Percentiles rank a stretch among this genome's conserved stretches.
phyloP scores from a whole-genome alignment of 495 filamentous ascomycete species.

The Clohesyomyces aquaticus region DNA sequence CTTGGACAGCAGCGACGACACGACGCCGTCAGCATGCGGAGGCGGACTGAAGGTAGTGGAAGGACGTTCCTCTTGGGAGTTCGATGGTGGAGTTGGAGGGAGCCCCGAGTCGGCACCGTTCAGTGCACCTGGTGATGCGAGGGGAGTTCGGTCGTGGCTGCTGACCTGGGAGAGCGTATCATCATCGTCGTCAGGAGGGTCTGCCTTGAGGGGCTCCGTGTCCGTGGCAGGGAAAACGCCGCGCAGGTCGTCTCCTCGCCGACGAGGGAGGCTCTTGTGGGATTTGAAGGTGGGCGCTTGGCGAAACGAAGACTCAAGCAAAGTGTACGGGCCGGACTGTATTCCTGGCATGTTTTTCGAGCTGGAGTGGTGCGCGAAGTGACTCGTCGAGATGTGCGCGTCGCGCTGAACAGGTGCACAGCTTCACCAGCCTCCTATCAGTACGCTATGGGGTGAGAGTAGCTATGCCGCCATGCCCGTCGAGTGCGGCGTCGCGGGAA shows the following conservation, averaged over 20 bases:
- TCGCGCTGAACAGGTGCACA: neutral
- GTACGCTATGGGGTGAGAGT: neutral
- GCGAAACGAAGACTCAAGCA: conserved; percentile 34
- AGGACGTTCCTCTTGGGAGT: conserved; percentile 23
- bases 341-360: conserved; percentile 21
- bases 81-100: conserved; percentile 40
- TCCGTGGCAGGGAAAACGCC: conserved; percentile 15
- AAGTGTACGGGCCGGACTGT: conserved; percentile 22
- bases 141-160: conserved; percentile 17
- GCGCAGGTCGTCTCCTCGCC: conserved; percentile 23
- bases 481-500: neutral
- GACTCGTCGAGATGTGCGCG: neutral
- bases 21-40: conserved; percentile 31
- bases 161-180: conserved; percentile 18
- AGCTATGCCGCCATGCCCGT: neutral
- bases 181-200: conserved; percentile 20
- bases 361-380: neutral
- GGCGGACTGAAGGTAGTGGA: conserved; percentile 27
- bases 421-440: neutral
- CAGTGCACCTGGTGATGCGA: conserved; percentile 24
- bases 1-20: conserved; percentile 33
- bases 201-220: conserved; percentile 22
- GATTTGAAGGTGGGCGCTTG: conserved; percentile 14
- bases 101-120: conserved; percentile 32
- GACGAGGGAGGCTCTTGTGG: conserved; percentile 27